Conservation (phyloP, 2,329 filamentous ascomycete genomes). For the Phaeoacremonium minimum region DNA sequence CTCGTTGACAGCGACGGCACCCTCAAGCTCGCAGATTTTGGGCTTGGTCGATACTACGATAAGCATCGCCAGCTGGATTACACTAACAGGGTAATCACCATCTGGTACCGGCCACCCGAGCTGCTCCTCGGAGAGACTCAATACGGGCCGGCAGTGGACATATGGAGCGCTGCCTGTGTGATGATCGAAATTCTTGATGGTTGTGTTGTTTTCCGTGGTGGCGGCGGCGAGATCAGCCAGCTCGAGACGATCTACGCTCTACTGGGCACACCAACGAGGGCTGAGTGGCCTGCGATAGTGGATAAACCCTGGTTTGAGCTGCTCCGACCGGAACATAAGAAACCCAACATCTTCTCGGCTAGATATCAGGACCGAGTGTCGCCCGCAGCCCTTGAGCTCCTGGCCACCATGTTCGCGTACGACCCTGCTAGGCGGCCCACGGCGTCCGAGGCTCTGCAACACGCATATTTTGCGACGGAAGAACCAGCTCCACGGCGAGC, state of each 20-base stretch:
- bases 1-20: slow-evolving; percentile 85
- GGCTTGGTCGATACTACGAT: slow-evolving; percentile 90
- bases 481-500: slow-evolving; percentile 74
- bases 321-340: slow-evolving; percentile 70
- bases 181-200: slow-evolving; percentile 95
- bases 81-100: slow-evolving; percentile 97
- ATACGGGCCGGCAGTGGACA: slow-evolving; percentile 85
- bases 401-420: slow-evolving; percentile 81
- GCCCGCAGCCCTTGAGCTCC: slow-evolving; percentile 75
- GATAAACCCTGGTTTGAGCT: slow-evolving; percentile 98
- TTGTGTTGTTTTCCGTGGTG: slow-evolving; percentile 89
- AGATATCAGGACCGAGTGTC: slow-evolving; percentile 76
- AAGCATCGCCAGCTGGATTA: slow-evolving; percentile 92
- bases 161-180: slow-evolving; percentile 97
- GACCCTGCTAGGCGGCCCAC: slow-evolving; percentile 81
- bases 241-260: slow-evolving; percentile 94
- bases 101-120: slow-evolving; percentile 94
- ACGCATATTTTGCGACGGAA: slow-evolving; percentile 84
- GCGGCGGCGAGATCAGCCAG: slow-evolving; percentile 93
- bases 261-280: slow-evolving; percentile 79
- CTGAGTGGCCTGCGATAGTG: slow-evolving; percentile 81
- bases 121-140: slow-evolving; percentile 86
- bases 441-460: slow-evolving; percentile 77
- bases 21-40: slow-evolving; percentile 93
- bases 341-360: slow-evolving; percentile 72